Percentiles rank a stretch among this genome's conserved stretches.
phyloP scores from a whole-genome alignment of 768 basidiomycete species.

The Hemileccinum rubropunctum region DNA sequence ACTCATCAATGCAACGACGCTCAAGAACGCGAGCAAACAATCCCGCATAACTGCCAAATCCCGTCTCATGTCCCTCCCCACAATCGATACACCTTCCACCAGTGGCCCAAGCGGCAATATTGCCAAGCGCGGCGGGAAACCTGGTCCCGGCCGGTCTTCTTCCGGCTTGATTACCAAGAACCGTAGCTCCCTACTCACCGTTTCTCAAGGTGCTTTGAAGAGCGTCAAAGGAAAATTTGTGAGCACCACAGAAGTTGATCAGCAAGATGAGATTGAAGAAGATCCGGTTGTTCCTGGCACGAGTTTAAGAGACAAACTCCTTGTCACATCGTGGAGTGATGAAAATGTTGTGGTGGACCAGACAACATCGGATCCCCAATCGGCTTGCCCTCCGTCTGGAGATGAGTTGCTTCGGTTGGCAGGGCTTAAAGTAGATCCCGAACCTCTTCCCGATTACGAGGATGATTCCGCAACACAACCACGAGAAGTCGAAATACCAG shows the following conservation, averaged over 20 bases:
- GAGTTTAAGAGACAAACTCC: conserved; percentile 5
- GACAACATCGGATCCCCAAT: conserved; percentile 1
- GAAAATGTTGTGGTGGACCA: conserved; percentile 11
- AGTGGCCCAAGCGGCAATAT: conserved; percentile 6
- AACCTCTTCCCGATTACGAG: conserved; percentile 55
- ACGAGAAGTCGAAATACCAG: conserved; percentile 2
- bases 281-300: neutral
- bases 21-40: conserved; percentile 26
- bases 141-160: conserved; percentile 55
- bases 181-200: conserved; percentile 53
- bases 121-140: conserved; percentile 27
- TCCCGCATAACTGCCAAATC: conserved; percentile 51
- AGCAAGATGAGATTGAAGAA: conserved; percentile 21
- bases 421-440: conserved; percentile 41
- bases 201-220: conserved; percentile 49
- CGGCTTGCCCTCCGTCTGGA: conserved; percentile 32
- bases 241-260: conserved; percentile 12
- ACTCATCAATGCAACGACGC: conserved; percentile 39
- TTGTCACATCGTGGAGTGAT: conserved; percentile 19
- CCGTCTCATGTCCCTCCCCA: conserved; percentile 34
- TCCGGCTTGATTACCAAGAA: conserved; percentile 38
- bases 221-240: conserved; percentile 47
- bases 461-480: conserved; percentile 35
- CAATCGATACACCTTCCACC: conserved; percentile 5
- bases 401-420: conserved; percentile 50